A percentile compares a stretch with the other conserved stretches of the same genome.
Conservation (phyloP, 768 basidiomycete species). For the Suillus discolor region DNA sequence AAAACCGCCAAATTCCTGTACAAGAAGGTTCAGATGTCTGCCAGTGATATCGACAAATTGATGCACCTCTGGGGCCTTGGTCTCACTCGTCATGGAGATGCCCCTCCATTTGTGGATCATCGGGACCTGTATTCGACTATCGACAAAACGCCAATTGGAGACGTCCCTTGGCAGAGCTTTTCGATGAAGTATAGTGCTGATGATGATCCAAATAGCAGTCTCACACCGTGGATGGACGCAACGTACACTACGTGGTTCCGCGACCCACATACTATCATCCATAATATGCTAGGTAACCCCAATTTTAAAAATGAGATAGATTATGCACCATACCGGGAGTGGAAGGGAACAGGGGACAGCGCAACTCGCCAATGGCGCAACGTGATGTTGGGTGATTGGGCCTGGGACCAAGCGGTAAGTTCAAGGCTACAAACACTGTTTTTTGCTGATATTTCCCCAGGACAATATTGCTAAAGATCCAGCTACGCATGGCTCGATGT, state of each 20-base stretch:
- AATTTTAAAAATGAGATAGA: slow-evolving; percentile 26
- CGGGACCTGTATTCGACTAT: slow-evolving; percentile 36
- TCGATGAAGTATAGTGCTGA: not conserved
- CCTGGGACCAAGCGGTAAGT: slow-evolving; percentile 10
- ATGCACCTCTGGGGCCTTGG: not conserved
- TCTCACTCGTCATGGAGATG: not conserved
- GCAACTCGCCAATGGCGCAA: not conserved
- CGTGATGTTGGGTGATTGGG: slow-evolving; percentile 19
- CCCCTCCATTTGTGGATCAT: slow-evolving; percentile 34
- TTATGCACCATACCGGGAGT: slow-evolving; percentile 17
- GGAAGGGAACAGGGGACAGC: not conserved
- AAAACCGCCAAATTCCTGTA: not conserved
- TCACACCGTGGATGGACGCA: slow-evolving; percentile 29
- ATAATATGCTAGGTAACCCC: slow-evolving; percentile 23
- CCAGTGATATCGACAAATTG: not conserved
- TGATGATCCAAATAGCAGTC: slow-evolving; percentile 13
- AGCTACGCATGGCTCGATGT: no score
- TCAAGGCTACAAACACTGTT: not conserved
- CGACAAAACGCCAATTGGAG: slow-evolving; percentile 35
- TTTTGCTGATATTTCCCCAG: no score
- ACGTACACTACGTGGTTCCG: slow-evolving; percentile 31
- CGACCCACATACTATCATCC: slow-evolving; percentile 17
- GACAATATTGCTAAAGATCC: no score
- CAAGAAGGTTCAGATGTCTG: not conserved
- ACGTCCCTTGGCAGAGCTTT: slow-evolving; percentile 34